Conservation (phyloP, 371 early-diverging fungal genomes). For the Zychaea mexicana region DNA sequence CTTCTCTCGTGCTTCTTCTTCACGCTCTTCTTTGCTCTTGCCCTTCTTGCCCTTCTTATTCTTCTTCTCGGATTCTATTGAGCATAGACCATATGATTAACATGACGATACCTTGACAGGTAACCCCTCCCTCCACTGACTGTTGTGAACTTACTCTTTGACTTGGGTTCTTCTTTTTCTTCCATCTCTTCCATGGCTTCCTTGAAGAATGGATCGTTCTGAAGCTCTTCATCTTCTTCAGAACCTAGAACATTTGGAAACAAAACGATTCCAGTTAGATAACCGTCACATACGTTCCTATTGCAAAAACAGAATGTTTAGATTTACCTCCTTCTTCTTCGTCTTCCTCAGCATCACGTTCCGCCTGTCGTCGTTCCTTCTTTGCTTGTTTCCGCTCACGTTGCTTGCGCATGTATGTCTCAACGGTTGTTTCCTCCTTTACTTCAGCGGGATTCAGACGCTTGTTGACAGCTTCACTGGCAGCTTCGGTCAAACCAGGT, state of each 20-base stretch:
- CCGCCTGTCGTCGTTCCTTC: conserved; percentile 52
- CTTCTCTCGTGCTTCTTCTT: conserved; percentile 58
- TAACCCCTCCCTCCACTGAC: background rate
- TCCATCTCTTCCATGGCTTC: conserved; percentile 59
- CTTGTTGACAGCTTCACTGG: conserved; percentile 58
- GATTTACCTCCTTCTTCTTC: conserved; percentile 35
- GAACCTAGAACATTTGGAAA: conserved; percentile 14
- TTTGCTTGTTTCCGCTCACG: conserved; percentile 74
- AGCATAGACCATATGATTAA: too few species aligned
- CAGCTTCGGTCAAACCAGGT: conserved; percentile 86
- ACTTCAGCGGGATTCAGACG: conserved; percentile 38
- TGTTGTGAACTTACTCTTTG: conserved; percentile 17
- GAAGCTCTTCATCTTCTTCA: conserved; percentile 59
- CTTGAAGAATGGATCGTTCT: conserved; percentile 74
- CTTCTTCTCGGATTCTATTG: conserved; percentile 18
- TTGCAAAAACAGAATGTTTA: too few species aligned
- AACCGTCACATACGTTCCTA: conserved; percentile 18
- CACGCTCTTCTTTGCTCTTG: conserved; percentile 64
- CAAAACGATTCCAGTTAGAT: background rate
- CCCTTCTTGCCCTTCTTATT: conserved; percentile 48
- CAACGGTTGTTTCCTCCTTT: conserved; percentile 82
- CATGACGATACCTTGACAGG: too few species aligned
- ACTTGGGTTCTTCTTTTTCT: conserved; percentile 32
- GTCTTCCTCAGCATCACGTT: conserved; percentile 27
- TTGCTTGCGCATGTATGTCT: conserved; percentile 81